Evolutionary conservation across 1,139 yeast genomes (phyloP).

Genomic region (Hyphopichia burtonii): DNA sequence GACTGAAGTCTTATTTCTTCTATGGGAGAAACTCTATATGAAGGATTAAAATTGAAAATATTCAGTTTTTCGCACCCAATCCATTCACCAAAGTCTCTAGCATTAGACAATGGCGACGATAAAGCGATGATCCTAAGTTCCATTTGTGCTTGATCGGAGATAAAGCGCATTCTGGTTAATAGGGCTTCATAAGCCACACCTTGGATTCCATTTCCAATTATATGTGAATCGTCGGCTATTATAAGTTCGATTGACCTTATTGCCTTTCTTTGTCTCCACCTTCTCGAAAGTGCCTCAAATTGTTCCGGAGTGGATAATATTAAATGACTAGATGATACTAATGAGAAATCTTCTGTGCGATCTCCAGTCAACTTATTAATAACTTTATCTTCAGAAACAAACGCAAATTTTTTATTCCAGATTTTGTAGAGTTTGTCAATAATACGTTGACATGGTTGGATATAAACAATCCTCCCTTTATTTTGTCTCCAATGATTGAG

Average conservation of each 20-base stretch:
- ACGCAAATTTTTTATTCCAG: constrained; percentile 54
- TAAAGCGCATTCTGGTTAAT: constrained; percentile 68
- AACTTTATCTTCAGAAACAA: constrained; percentile 40
- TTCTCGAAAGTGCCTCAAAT: constrained; percentile 67
- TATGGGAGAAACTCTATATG: constrained; percentile 54
- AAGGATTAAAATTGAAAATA: constrained; percentile 69
- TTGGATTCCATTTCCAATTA: constrained; percentile 51
- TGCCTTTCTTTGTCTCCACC: constrained; percentile 79
- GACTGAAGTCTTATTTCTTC: constrained; percentile 60
- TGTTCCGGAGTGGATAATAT: constrained; percentile 79
- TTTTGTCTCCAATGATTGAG: constrained; percentile 67
- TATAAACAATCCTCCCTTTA: constrained; percentile 64
- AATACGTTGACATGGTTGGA: constrained; percentile 59
- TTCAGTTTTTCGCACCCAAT: constrained; percentile 62
- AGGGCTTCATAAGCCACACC: constrained; percentile 71
- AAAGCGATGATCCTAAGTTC: constrained; percentile 63
- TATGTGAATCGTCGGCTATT: constrained; percentile 77
- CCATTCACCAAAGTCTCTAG: constrained; percentile 84
- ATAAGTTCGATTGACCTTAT: constrained; percentile 67
- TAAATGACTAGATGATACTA: constrained; percentile 60
- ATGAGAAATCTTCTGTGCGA: constrained; percentile 48
- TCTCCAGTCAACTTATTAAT: constrained; percentile 68
- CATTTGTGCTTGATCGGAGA: constrained; percentile 60
- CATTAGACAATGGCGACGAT: constrained; percentile 69
- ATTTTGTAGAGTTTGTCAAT: constrained; percentile 43